phyloP scores from a whole-genome alignment of 805 yeast genomes.

The Priceomyces fermenticarens region DNA sequence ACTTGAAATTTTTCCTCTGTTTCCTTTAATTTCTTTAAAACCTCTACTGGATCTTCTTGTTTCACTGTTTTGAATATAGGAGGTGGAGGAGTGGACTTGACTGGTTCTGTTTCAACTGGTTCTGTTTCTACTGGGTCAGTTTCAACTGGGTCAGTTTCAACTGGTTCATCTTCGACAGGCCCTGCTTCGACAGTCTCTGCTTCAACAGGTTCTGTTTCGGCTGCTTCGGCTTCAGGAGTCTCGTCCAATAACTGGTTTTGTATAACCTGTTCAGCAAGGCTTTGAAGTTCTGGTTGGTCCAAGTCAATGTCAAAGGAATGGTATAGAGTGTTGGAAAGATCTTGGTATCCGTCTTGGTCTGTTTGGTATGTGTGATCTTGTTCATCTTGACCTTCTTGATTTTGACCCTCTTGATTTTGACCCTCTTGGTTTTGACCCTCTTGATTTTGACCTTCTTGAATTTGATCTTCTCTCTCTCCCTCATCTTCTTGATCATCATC shows the following conservation, averaged over 20 bases:
- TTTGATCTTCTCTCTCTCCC: slow-evolving; percentile 8
- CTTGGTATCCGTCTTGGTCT: neutral
- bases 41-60: slow-evolving; percentile 22
- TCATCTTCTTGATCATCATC: slow-evolving; percentile 7
- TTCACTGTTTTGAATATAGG: slow-evolving; percentile 27
- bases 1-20: slow-evolving; percentile 23
- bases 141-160: no score
- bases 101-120: no score
- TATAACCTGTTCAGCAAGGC: slow-evolving; percentile 3
- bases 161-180: no score
- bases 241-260: no score
- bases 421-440: slow-evolving; percentile 15
- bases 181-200: no score
- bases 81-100: slow-evolving; percentile 1
- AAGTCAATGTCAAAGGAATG: no score
- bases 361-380: slow-evolving; percentile 24
- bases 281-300: neutral
- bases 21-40: slow-evolving; percentile 17
- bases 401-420: slow-evolving; percentile 33
- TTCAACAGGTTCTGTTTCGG: no score
- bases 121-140: no score
- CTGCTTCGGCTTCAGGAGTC: no score
- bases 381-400: slow-evolving; percentile 42
- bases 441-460: slow-evolving; percentile 10
- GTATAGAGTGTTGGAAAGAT: neutral